Conservation (phyloP, 805 yeast species). For the Schwanniomyces pseudopolymorphus region DNA sequence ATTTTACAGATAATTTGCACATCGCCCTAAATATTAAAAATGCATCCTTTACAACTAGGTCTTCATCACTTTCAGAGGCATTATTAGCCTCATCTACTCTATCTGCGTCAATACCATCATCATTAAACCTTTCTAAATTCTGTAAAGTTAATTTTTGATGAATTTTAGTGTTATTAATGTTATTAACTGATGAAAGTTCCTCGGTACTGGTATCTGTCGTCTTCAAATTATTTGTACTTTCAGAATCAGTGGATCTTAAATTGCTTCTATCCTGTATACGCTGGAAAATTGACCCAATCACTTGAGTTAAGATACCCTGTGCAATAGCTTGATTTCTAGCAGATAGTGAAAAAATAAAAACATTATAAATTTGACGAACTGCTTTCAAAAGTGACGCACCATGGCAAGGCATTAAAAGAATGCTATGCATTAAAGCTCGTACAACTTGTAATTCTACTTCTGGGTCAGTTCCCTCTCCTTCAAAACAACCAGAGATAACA, state of each 20-base stretch:
- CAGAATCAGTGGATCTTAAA: constrained; percentile 20
- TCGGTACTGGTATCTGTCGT: constrained; percentile 24
- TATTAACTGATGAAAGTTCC: constrained; percentile 17
- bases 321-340: constrained; percentile 90
- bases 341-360: constrained; percentile 79
- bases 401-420: constrained; percentile 81
- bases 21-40: constrained; percentile 89
- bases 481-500: constrained; percentile 80
- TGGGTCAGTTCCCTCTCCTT: constrained; percentile 90
- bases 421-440: constrained; percentile 86
- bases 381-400: constrained; percentile 88
- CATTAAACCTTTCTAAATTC: constrained; percentile 56
- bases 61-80: constrained; percentile 55
- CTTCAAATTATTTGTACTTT: constrained; percentile 18
- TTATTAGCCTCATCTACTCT: constrained; percentile 48
- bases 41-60: constrained; percentile 81
- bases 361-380: constrained; percentile 88
- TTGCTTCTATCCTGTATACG: constrained; percentile 33
- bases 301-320: constrained; percentile 91
- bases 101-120: constrained; percentile 49
- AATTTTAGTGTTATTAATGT: background rate
- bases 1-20: constrained; percentile 88
- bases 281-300: constrained; percentile 82
- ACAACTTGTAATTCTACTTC: constrained; percentile 89
- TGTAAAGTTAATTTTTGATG: constrained; percentile 52